A percentile compares a stretch with the other conserved stretches of the same genome.
Conservation (phyloP, 2,329 filamentous ascomycete species). For the Westerdykella aurantiaca region DNA sequence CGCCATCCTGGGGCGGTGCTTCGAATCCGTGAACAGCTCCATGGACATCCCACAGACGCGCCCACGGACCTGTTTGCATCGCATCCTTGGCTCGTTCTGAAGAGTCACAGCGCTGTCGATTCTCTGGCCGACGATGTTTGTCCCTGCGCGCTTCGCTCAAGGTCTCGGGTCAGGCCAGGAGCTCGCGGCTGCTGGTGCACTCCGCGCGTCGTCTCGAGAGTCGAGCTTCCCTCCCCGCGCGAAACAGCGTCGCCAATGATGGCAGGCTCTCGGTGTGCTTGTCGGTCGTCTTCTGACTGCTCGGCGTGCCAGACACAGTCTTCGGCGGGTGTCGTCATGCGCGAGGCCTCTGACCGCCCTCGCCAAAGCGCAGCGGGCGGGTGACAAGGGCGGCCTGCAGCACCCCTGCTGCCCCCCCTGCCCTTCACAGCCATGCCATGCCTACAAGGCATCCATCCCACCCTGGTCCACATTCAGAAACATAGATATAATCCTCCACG, state of each 20-base stretch:
- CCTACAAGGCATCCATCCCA: slow-evolving; percentile 16
- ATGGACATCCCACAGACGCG: no score
- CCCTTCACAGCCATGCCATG: slow-evolving; percentile 18
- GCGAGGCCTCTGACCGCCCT: slow-evolving; percentile 8
- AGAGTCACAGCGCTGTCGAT: no score
- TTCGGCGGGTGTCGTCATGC: slow-evolving; percentile 26
- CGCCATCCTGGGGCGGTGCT: no score
- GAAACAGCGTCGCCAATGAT: slow-evolving; percentile 11
- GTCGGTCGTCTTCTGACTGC: slow-evolving; percentile 20
- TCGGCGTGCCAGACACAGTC: slow-evolving; percentile 10
- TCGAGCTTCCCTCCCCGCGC: slow-evolving; percentile 2
- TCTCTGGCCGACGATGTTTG: neutral
- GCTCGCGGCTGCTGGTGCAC: slow-evolving; percentile 22
- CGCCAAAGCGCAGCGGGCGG: slow-evolving; percentile 9
- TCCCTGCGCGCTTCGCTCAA: neutral
- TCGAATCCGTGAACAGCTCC: no score
- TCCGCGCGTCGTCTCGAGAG: slow-evolving; percentile 6
- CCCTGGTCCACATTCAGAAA: slow-evolving; percentile 18
- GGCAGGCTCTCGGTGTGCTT: slow-evolving; percentile 9
- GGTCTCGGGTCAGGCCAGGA: neutral
- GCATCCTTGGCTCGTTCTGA: no score
- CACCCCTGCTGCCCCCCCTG: slow-evolving; percentile 21
- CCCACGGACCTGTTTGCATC: no score
- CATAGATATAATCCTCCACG: slow-evolving; percentile 23
- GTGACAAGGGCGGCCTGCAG: slow-evolving; percentile 1